Evolutionary conservation across 306 rosid genomes (phyloP), one percentile per base, ranked within the genome.

Genomic region (Cicer chorassanicum): DNA sequence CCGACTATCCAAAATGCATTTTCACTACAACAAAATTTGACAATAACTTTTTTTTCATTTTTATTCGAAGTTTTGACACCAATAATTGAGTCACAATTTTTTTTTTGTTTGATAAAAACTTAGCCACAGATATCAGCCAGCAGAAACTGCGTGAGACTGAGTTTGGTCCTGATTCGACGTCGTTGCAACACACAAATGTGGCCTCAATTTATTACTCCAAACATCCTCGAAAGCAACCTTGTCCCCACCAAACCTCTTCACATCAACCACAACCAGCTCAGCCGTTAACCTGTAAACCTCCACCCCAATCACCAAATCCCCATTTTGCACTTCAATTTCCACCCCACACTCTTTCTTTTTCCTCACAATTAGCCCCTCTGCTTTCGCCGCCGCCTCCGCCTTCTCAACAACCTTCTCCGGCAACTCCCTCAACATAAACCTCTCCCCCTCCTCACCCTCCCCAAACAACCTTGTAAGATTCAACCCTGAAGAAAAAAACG

Each of bases 181-280:
- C 36, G 84, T 24, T 12, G 76, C 75, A 1, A 14, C 73, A 45
- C 73, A 78, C 4, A 90, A 79, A 3, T 68, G 62, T 7, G 80
- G 70, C 59, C 82, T 79, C 48, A 91, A 68, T 77, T 86, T 85
- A 61, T 80, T 82, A 16, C 43, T 83, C 97, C 92, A 91, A 29
- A 59, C 14, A 9, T 80, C 80, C 63, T 53, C 68, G 10, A 44
- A 85, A 11, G 53, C 80, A 9, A 6, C 67, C 1, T 56, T 68
- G 1, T 87, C 87, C 2, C 85, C 78, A 0, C 80, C 82, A 6
- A 75, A 86, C 12, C 85, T 86, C 34, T 65, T 84, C 1, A 73
- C 90, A 79, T 89, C 97, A 46, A 89, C 92, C 72, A 91, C 81
- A 6, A 82, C 94, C 65, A 89, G 21, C 24, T 64, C 70, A 7